phyloP scores from a whole-genome alignment of 2,329 filamentous ascomycete species.

The Paracamarosporium sp. region DNA sequence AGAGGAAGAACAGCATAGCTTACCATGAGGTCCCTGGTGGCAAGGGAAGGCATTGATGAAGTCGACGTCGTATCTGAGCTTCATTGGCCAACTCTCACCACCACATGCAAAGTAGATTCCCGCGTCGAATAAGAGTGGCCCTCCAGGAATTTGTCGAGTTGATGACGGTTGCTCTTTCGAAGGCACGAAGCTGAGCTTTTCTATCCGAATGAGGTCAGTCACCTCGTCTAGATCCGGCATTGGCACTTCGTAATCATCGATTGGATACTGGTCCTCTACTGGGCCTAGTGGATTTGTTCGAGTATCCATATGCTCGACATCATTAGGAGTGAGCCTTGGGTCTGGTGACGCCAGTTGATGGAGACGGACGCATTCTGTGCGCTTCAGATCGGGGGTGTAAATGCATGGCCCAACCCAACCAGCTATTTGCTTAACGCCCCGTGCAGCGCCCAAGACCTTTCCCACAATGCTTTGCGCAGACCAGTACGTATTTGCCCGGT shows the following conservation, averaged over 20 bases:
- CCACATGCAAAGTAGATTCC: constrained; percentile 50
- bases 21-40: constrained; percentile 50
- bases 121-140: constrained; percentile 46
- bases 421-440: constrained; percentile 72
- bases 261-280: constrained; percentile 65
- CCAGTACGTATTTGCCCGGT: constrained; percentile 81
- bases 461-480: constrained; percentile 74
- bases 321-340: constrained; percentile 59
- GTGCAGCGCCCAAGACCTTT: constrained; percentile 71
- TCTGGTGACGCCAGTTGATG: constrained; percentile 66
- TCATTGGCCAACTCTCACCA: constrained; percentile 48
- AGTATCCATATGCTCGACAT: constrained; percentile 70
- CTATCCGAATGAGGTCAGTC: constrained; percentile 72
- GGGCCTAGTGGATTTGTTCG: constrained; percentile 75
- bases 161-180: constrained; percentile 45
- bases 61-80: constrained; percentile 48
- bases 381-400: constrained; percentile 69
- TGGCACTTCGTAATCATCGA: constrained; percentile 71
- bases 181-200: constrained; percentile 68
- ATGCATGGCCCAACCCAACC: constrained; percentile 79
- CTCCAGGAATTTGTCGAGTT: constrained; percentile 30
- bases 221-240: constrained; percentile 64
- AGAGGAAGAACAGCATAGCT: not conserved
- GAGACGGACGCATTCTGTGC: constrained; percentile 74
- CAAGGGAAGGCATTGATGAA: constrained; percentile 52